A percentile compares a stretch with the other conserved stretches of the same genome.
Conservation (phyloP, 345 rosid genomes). For the Pugionium dolabratum region DNA sequence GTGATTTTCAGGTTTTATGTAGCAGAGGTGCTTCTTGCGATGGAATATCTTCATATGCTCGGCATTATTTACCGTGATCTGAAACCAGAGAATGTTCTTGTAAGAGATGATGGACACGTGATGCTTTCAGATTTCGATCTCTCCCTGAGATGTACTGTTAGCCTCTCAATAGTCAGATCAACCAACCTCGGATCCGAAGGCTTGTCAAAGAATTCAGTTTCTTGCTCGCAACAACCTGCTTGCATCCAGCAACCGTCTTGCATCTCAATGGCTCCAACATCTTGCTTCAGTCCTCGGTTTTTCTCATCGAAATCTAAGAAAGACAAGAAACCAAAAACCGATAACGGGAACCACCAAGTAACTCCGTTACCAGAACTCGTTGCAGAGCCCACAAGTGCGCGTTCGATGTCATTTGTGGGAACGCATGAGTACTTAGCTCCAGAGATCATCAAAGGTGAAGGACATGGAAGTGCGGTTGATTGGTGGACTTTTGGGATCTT, state of each 20-base stretch:
- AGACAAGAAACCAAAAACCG: slow-evolving; percentile 51
- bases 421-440: slow-evolving; percentile 93
- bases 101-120: slow-evolving; percentile 86
- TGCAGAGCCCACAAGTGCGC: slow-evolving; percentile 86
- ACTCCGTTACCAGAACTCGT: slow-evolving; percentile 80
- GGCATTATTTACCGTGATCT: slow-evolving; percentile 85
- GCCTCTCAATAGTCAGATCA: slow-evolving; percentile 59
- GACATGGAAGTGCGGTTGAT: slow-evolving; percentile 86
- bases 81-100: slow-evolving; percentile 87
- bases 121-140: slow-evolving; percentile 93
- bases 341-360: slow-evolving; percentile 61
- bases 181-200: slow-evolving; percentile 48
- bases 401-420: slow-evolving; percentile 90
- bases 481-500: slow-evolving; percentile 95
- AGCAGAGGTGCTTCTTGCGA: slow-evolving; percentile 79
- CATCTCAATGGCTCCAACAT: slow-evolving; percentile 53
- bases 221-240: slow-evolving; percentile 56
- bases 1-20: slow-evolving; percentile 63
- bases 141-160: slow-evolving; percentile 65
- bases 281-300: slow-evolving; percentile 62
- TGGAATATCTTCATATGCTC: slow-evolving; percentile 88
- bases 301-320: slow-evolving; percentile 60
- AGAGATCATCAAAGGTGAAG: slow-evolving; percentile 82
- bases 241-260: slow-evolving; percentile 69
- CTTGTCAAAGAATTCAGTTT: slow-evolving; percentile 52